Conservation (phyloP, 2,329 filamentous ascomycete species). For the Emergomyces africanus region DNA sequence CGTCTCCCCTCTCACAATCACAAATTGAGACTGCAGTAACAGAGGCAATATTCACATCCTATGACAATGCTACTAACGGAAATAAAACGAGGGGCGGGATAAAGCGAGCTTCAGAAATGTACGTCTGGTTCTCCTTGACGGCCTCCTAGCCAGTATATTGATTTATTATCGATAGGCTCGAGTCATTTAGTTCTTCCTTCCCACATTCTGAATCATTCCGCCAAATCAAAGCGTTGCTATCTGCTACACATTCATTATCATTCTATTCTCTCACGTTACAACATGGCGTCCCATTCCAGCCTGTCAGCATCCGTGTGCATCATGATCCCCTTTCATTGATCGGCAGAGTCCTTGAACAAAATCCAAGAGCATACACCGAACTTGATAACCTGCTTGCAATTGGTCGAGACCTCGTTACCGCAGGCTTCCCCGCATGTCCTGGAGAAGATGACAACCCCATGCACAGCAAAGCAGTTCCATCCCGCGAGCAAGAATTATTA, state of each 20-base stretch:
- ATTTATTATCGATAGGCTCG: conserved; percentile 23
- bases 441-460: conserved; percentile 13
- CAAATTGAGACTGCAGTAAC: conserved; percentile 42
- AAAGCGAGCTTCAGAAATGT: conserved; percentile 48
- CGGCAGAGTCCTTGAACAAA: conserved; percentile 49
- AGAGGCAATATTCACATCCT: conserved; percentile 41
- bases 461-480: conserved; percentile 4
- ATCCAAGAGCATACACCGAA: conserved; percentile 48
- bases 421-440: conserved; percentile 25
- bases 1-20: conserved; percentile 26
- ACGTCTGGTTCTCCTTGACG: conserved; percentile 14
- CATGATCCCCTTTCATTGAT: conserved; percentile 47
- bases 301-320: conserved; percentile 53
- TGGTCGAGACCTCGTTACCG: conserved; percentile 43
- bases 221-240: conserved; percentile 41
- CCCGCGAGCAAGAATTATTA: conserved; percentile 17
- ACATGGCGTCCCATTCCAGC: conserved; percentile 52
- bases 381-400: conserved; percentile 52
- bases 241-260: conserved; percentile 51
- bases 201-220: conserved; percentile 26
- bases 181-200: conserved; percentile 32
- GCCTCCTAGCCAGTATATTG: background rate
- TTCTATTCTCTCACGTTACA: conserved; percentile 53
- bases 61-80: conserved; percentile 54
- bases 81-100: conserved; percentile 50